A percentile compares a stretch with the other conserved stretches of the same genome.
phyloP scores from a whole-genome alignment of 352 stramenopile species.

The Phytophthora boehmeriae region DNA sequence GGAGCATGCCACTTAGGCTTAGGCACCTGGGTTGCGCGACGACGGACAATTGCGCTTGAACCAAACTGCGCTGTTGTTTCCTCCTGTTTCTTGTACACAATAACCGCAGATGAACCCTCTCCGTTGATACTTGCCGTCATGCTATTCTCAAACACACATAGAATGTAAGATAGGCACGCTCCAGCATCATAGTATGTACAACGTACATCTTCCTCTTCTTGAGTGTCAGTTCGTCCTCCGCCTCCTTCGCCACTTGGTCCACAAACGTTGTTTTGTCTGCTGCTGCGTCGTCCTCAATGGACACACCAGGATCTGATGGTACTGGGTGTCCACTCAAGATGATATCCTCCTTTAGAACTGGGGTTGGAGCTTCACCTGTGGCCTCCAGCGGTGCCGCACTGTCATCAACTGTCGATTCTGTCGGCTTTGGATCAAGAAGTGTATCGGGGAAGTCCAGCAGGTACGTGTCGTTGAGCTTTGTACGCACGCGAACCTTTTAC shows the following conservation, averaged over 20 bases:
- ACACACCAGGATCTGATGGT: conserved; percentile 22
- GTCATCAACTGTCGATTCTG: conserved; percentile 11
- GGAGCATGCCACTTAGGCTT: conserved; percentile 98
- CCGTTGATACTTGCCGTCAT: conserved; percentile 28
- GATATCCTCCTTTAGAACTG: conserved; percentile 10
- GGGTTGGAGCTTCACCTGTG: not conserved
- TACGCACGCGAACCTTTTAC: conserved; percentile 78
- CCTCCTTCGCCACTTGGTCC: conserved; percentile 63
- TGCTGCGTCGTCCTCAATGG: conserved; percentile 17
- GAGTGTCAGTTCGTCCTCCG: conserved; percentile 40
- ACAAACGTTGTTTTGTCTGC: conserved; percentile 46
- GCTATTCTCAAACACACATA: conserved; percentile 14
- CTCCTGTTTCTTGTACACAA: conserved; percentile 68
- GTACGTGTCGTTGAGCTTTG: conserved; percentile 68
- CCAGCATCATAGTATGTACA: not conserved
- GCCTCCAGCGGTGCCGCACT: conserved; percentile 9
- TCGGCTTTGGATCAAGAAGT: conserved; percentile 46
- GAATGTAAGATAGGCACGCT: conserved; percentile 5
- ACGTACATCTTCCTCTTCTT: conserved; percentile 64
- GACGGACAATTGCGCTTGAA: conserved; percentile 71
- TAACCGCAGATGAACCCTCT: conserved; percentile 40
- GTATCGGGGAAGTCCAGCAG: conserved; percentile 56
- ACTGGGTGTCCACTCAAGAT: conserved; percentile 24
- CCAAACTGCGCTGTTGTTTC: conserved; percentile 58
- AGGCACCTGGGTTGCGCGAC: conserved; percentile 88